These are phyloP conservation scores for Wickerhamomyces canadensis DNA, from an alignment of 805 yeast species.

Conservation along the genomic window DNA sequence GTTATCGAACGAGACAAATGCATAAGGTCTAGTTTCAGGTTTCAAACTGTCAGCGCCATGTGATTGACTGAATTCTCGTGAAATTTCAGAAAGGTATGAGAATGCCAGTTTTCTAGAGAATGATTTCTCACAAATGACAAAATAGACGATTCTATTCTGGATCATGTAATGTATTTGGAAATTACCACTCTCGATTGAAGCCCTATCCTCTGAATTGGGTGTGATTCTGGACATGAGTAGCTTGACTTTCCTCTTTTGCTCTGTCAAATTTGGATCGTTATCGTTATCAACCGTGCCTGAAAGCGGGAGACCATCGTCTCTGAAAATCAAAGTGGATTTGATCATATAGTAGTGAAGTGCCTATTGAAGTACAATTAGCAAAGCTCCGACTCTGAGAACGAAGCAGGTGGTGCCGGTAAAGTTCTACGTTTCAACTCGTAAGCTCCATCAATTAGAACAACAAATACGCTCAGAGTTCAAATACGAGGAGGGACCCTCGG, in stretches of 20 bases:
- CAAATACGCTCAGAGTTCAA: too few relatives aligned
- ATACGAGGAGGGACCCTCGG: too few relatives aligned
- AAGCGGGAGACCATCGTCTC: constrained; percentile 73
- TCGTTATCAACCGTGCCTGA: constrained; percentile 89
- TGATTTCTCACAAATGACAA: constrained; percentile 69
- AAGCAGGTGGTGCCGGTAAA: too few relatives aligned
- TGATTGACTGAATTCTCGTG: constrained; percentile 73
- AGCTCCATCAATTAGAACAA: too few relatives aligned
- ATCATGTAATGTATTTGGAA: constrained; percentile 73
- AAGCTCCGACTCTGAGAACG: neutral
- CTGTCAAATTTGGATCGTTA: constrained; percentile 51
- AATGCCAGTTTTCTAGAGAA: constrained; percentile 89
- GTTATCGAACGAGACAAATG: constrained; percentile 81
- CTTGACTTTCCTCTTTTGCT: constrained; percentile 83
- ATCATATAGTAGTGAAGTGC: too few relatives aligned
- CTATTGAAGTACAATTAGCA: neutral
- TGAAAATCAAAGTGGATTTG: constrained; percentile 57
- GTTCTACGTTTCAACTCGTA: too few relatives aligned
- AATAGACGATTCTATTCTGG: constrained; percentile 59
- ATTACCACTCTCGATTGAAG: constrained; percentile 73
- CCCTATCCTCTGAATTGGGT: constrained; percentile 76
- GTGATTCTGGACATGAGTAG: constrained; percentile 67
- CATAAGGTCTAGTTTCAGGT: constrained; percentile 78
- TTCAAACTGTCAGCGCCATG: constrained; percentile 63
- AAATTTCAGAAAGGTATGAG: constrained; percentile 76